phyloP scores from a whole-genome alignment of 306 rosid genomes.

The Cucumis melo region DNA sequence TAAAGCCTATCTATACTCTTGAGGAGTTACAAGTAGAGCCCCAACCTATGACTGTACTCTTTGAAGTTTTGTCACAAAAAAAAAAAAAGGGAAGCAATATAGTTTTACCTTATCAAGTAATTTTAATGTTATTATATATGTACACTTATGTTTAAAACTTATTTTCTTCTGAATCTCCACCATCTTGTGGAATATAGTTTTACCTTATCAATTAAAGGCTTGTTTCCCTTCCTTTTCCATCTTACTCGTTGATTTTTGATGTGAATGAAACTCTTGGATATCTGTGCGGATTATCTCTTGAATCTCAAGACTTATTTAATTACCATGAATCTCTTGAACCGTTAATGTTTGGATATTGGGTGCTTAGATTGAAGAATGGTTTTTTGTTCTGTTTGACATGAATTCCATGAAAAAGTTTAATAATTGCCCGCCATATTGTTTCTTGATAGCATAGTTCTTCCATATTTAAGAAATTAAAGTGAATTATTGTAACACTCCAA shows the following conservation, averaged over 20 bases:
- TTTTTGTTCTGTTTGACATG: too few relatives aligned
- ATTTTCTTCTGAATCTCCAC: not conserved
- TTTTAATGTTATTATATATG: not conserved
- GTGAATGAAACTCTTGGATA: not conserved
- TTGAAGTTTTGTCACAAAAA: slow-evolving; percentile 49
- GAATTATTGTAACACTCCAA: too few relatives aligned
- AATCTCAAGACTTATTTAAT: too few relatives aligned
- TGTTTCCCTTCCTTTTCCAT: not conserved
- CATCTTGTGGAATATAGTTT: too few relatives aligned
- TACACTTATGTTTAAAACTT: not conserved
- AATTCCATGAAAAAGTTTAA: too few relatives aligned
- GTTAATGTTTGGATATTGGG: too few relatives aligned
- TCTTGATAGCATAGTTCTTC: too few relatives aligned
- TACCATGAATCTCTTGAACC: too few relatives aligned
- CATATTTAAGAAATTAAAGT: too few relatives aligned
- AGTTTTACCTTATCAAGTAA: not conserved
- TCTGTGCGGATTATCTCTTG: not conserved
- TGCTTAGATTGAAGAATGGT: too few relatives aligned
- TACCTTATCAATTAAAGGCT: not conserved
- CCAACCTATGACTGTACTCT: slow-evolving; percentile 50
- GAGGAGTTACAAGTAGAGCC: slow-evolving; percentile 38
- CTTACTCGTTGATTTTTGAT: not conserved
- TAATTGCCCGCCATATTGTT: too few relatives aligned
- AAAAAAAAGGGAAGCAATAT: slow-evolving; percentile 52
- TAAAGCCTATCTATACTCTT: slow-evolving; percentile 60